Conservation (phyloP, 305 asterid species). For the Fraxinus velutina region DNA sequence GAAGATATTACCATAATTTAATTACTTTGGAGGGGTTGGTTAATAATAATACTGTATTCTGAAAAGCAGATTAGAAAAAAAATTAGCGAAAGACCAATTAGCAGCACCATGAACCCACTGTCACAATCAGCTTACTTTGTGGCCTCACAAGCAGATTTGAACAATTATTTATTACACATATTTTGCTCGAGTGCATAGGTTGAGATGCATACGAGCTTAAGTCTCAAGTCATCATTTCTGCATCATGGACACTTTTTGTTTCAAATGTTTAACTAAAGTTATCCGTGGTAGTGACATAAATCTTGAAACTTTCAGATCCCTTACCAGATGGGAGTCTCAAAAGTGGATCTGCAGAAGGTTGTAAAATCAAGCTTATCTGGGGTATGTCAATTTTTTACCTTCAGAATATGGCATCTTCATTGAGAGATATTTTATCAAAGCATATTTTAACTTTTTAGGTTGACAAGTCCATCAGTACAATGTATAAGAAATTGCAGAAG, state of each 20-base stretch:
- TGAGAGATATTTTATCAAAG: slow-evolving; percentile 13
- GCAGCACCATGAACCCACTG: slow-evolving; percentile 3
- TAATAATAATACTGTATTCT: not conserved
- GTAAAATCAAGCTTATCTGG: slow-evolving; percentile 91
- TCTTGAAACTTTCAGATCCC: slow-evolving; percentile 67
- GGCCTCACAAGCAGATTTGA: not conserved
- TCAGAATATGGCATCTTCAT: slow-evolving; percentile 14
- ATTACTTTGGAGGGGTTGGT: not conserved
- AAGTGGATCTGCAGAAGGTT: slow-evolving; percentile 88
- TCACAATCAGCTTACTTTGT: not conserved
- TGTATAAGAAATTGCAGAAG: slow-evolving; percentile 91
- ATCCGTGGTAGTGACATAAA: slow-evolving; percentile 22
- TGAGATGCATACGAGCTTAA: not conserved
- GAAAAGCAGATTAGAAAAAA: not conserved
- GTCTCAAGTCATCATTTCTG: not conserved
- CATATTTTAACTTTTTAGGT: slow-evolving; percentile 46
- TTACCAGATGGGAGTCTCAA: slow-evolving; percentile 90
- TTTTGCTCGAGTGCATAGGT: not conserved
- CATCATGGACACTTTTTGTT: not conserved
- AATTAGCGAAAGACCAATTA: not conserved
- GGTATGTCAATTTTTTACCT: slow-evolving; percentile 50
- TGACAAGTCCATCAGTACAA: slow-evolving; percentile 76
- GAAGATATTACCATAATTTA: not conserved
- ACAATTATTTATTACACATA: not conserved
- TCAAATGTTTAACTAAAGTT: slow-evolving; percentile 10